Evolutionary conservation across 805 yeast genomes (phyloP).

Genomic region (Zygotorulaspora sp.): DNA sequence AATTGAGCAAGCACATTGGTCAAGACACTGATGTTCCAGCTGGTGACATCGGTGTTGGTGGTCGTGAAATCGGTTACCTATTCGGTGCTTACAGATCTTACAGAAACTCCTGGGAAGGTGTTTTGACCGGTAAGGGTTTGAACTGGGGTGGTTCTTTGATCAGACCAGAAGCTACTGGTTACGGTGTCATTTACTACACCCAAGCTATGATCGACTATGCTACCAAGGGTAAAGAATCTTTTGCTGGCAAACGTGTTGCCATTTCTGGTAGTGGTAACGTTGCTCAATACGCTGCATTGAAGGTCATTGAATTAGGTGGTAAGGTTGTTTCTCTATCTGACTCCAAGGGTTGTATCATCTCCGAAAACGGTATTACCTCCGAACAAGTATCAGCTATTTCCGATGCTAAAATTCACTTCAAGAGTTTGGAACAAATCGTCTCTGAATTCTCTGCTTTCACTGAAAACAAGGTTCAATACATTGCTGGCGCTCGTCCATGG

Average conservation of each 20-base stretch:
- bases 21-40: constrained; percentile 98
- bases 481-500: constrained; percentile 97
- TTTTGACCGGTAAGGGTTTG: constrained; percentile 95
- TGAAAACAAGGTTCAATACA: constrained; percentile 62
- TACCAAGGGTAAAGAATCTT: constrained; percentile 80
- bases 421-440: constrained; percentile 65
- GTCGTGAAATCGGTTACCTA: constrained; percentile 85
- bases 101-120: constrained; percentile 94
- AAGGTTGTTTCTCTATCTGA: constrained; percentile 90
- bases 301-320: constrained; percentile 95
- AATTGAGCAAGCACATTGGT: constrained; percentile 93
- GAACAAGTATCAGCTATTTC: constrained; percentile 73
- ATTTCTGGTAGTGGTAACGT: constrained; percentile 98
- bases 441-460: constrained; percentile 56
- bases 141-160: constrained; percentile 99
- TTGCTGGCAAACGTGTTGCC: constrained; percentile 91
- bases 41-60: constrained; percentile 99
- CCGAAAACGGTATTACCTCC: constrained; percentile 74
- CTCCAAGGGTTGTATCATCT: constrained; percentile 84
- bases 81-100: constrained; percentile 94
- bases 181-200: constrained; percentile 93
- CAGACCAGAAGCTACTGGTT: constrained; percentile 99
- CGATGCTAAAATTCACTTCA: constrained; percentile 75
- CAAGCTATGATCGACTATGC: constrained; percentile 97
- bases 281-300: constrained; percentile 97